Evolutionary conservation across 495 filamentous ascomycete species (phyloP).

Genomic region (Penicillium paradoxum): DNA sequence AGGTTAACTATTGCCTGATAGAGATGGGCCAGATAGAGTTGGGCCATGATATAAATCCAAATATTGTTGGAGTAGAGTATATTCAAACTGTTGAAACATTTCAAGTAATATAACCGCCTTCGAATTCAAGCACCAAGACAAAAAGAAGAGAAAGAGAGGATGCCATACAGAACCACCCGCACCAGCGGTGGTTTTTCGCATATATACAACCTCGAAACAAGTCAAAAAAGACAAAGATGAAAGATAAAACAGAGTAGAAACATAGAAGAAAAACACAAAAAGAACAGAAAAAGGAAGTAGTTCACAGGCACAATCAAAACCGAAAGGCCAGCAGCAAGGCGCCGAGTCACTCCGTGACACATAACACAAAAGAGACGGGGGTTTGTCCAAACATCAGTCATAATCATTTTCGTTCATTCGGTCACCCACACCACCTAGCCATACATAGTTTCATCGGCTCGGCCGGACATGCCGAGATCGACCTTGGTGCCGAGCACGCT

Average conservation of each 20-base stretch:
- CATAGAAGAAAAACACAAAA: neutral
- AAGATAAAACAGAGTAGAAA: neutral
- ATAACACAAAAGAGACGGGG: neutral
- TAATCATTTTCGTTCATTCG: conserved; percentile 6
- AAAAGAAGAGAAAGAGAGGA: neutral
- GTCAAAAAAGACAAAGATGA: neutral
- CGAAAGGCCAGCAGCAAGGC: neutral
- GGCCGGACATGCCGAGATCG: conserved; percentile 36
- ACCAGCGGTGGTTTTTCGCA: neutral
- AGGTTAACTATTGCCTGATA: no score
- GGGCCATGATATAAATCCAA: neutral
- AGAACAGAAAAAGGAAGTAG: neutral
- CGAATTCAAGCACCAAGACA: neutral
- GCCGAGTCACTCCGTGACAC: neutral
- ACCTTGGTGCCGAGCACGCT: conserved; percentile 61
- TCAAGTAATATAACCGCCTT: no score
- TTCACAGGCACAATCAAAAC: neutral
- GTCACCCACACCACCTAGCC: conserved; percentile 15
- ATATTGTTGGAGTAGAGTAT: neutral
- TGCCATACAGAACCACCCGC: neutral
- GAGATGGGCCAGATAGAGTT: no score
- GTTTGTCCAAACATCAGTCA: conserved; percentile 7
- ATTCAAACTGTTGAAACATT: neutral
- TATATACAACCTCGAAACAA: neutral
- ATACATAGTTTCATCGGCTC: conserved; percentile 37